Conservation (phyloP, 2,329 filamentous ascomycete species). For the Xylaria sp. region DNA sequence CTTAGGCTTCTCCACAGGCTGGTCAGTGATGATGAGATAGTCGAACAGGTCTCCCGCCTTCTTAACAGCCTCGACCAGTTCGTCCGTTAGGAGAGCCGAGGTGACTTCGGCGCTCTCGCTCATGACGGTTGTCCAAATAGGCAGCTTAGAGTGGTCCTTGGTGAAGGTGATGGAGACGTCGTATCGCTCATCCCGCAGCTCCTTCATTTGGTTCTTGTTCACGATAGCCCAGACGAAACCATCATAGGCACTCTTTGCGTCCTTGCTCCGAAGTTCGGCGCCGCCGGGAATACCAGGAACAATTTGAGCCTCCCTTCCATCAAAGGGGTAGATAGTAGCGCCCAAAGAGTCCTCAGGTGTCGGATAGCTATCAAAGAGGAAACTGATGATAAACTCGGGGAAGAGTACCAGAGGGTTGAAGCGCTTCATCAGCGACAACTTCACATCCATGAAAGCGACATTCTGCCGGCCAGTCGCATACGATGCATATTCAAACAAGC, state of each 20-base stretch:
- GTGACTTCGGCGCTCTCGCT: constrained; percentile 96
- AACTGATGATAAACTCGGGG: constrained; percentile 74
- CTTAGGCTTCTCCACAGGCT: constrained; percentile 85
- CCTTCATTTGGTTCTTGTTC: constrained; percentile 93
- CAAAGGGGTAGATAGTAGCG: constrained; percentile 85
- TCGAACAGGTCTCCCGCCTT: constrained; percentile 84
- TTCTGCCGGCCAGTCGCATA: constrained; percentile 95
- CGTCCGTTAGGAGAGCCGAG: constrained; percentile 84
- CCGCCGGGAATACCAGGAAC: constrained; percentile 73
- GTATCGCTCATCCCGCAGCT: constrained; percentile 90
- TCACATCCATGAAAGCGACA: constrained; percentile 88
- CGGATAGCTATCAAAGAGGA: constrained; percentile 82
- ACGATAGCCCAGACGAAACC: constrained; percentile 95
- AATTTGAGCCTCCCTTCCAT: constrained; percentile 85
- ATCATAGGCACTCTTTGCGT: constrained; percentile 78
- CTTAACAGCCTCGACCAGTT: constrained; percentile 82
- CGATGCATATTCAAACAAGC: constrained; percentile 83
- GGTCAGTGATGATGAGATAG: constrained; percentile 88
- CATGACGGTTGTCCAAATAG: constrained; percentile 92
- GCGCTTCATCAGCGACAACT: constrained; percentile 82
- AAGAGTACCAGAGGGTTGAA: constrained; percentile 77
- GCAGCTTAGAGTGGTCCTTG: constrained; percentile 91
- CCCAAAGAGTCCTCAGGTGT: constrained; percentile 78
- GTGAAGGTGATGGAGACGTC: constrained; percentile 92
- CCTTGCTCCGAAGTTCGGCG: constrained; percentile 64